Base-by-base conservation (phyloP, 2,329 filamentous ascomycete genomes). In the Aspergillus bombycis region DNA sequence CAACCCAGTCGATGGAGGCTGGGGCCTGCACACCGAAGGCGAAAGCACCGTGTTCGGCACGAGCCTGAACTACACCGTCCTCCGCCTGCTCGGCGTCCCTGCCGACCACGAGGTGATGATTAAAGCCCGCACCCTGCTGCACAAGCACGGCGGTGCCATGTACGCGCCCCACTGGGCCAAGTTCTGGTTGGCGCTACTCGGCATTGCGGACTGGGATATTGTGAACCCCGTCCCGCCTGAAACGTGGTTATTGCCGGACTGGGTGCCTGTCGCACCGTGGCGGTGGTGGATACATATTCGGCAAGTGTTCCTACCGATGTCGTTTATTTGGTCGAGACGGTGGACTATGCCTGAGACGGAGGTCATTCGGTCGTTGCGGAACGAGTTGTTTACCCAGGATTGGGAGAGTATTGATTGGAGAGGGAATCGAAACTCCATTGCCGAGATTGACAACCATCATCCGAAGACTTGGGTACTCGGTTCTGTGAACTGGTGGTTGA, bases 121-220 rank as follows among this genome's bases (percentile, higher is more conserved):
- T 9, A 58, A 56, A 16, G 60, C 62, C 1, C 59, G 60, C 1
- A 14, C n/a, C 11, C 43, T 26, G 8, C 50, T 64, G 3, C 57
- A 55, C 2, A 28, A n/a, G 46, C 46, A 28, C 8, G 64, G 64
- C 0, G 62, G 64, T 4, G 57, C 54, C 1, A 5, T 60, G 1
- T 23, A 55, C 10, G 26, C 58, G 5, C 57, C 64, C 0, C 23
- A 26, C 23, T 66, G 64, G 64, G 62, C 56, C 2, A 66, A 66
- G 21, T 60, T 66, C 41, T 66, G 62, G 64, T 48, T 66, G 3
- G 52, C 59, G 9, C 1, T 66, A 11, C 54, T 66, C 19, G 60
- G 60, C 1, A 16, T 66, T 0, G 64, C 58, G 3, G 30, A 62
- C 23, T 66, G 64, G 64, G 62, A 52, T 0, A 48, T 57, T 1